Conservation (phyloP, 352 stramenopile genomes). For the Phytophthora fragariaefolia region DNA sequence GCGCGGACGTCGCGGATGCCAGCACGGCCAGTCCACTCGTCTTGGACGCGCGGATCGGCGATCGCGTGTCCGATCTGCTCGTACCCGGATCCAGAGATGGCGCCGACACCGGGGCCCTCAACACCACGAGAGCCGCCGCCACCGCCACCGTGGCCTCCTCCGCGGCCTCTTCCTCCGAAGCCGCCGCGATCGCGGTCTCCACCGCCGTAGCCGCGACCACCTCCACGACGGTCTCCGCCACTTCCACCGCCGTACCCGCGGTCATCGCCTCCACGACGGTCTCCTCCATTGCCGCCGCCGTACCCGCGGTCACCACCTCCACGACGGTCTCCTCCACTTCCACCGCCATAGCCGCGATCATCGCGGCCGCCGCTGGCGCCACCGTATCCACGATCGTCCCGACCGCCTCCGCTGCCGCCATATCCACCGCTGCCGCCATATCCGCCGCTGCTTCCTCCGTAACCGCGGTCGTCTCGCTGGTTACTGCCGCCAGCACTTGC, state of each 20-base stretch:
- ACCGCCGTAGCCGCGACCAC: conserved; percentile 7
- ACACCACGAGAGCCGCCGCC: conserved; percentile 30
- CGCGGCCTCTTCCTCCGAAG: conserved; percentile 12
- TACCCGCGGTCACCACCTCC: conserved; percentile 17
- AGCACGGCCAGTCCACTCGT: conserved; percentile 49
- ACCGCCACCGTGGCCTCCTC: conserved; percentile 16
- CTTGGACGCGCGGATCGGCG: conserved; percentile 47
- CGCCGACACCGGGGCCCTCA: conserved; percentile 43
- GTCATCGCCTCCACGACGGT: conserved; percentile 21
- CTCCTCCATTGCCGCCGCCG: conserved; percentile 16
- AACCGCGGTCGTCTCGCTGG: conserved; percentile 6
- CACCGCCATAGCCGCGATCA: background rate
- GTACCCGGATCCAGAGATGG: conserved; percentile 48
- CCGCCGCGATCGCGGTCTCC: conserved; percentile 19
- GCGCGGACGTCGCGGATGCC: conserved; percentile 34
- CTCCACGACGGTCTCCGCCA: conserved; percentile 32
- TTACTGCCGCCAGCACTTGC: conserved; percentile 13
- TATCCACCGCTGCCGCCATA: conserved; percentile 23
- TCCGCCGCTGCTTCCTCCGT: conserved; percentile 1
- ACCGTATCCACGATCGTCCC: conserved; percentile 19
- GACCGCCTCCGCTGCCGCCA: conserved; percentile 15
- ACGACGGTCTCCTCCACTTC: conserved; percentile 5
- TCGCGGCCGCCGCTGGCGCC: conserved; percentile 1
- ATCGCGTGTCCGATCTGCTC: conserved; percentile 56
- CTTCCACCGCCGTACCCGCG: conserved; percentile 30